Percentiles rank a stretch among this genome's conserved stretches.
Evolutionary conservation across 2,329 filamentous ascomycete genomes (phyloP).

Genomic region (Stagonosporopsis tanaceti): DNA sequence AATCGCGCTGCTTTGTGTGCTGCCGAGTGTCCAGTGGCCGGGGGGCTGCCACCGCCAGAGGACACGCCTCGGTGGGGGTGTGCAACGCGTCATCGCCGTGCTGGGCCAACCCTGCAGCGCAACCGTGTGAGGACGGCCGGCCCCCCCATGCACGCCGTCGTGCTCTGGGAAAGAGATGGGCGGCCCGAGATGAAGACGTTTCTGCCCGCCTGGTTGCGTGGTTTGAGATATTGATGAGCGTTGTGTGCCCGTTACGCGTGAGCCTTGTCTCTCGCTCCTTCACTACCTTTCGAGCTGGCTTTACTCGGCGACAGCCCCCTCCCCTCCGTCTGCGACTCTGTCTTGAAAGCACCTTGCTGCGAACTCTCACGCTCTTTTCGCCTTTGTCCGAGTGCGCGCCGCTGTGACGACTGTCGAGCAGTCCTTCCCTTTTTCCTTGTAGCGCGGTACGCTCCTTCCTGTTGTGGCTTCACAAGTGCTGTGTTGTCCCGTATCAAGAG

Average conservation of each 20-base stretch:
- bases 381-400: conserved; percentile 2
- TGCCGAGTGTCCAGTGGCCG: background rate
- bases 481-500: conserved; percentile 4
- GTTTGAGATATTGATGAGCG: conserved; percentile 12
- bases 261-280: conserved; percentile 13
- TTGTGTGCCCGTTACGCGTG: background rate
- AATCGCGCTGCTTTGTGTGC: background rate
- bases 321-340: conserved; percentile 7
- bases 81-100: conserved; percentile 19
- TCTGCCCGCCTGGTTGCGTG: conserved; percentile 2
- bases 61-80: conserved; percentile 2
- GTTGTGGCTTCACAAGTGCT: conserved; percentile 11
- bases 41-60: background rate
- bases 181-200: conserved; percentile 11
- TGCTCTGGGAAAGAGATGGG: conserved; percentile 7
- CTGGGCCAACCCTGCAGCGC: conserved; percentile 17
- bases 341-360: conserved; percentile 5
- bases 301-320: background rate
- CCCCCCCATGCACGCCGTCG: conserved; percentile 1
- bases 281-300: background rate
- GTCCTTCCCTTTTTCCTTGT: conserved; percentile 8
- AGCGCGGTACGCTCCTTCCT: conserved; percentile 6
- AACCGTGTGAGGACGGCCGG: conserved; percentile 1
- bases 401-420: conserved; percentile 10
- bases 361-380: background rate